phyloP scores from a whole-genome alignment of 2,329 filamentous ascomycete species.

The Pseudogymnoascus pannorum region DNA sequence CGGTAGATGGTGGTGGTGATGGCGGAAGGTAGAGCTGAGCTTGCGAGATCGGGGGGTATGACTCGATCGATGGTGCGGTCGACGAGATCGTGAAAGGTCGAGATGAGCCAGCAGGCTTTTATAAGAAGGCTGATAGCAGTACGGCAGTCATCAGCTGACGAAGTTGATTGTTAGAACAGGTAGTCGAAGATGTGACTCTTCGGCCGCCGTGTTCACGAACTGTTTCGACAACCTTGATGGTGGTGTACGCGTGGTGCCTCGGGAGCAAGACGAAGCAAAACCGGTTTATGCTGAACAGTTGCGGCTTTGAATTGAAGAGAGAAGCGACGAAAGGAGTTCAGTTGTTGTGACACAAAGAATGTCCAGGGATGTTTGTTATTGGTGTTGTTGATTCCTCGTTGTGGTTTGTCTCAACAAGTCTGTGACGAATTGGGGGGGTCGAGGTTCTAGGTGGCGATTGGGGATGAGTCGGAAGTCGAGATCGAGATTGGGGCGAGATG shows the following conservation, averaged over 20 bases:
- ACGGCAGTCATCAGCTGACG: conserved; percentile 36
- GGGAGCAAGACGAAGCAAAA: conserved; percentile 1
- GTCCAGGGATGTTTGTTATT: background rate
- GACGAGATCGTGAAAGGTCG: background rate
- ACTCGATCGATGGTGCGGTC: conserved; percentile 16
- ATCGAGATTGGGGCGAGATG: background rate
- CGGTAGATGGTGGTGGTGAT: conserved; percentile 1
- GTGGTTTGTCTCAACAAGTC: background rate
- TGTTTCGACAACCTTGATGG: conserved; percentile 8
- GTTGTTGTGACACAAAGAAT: background rate
- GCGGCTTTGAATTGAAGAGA: background rate
- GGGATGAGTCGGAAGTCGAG: background rate
- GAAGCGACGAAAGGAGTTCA: background rate
- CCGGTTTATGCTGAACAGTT: background rate
- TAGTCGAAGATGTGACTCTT: conserved; percentile 44
- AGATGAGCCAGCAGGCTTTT: conserved; percentile 21
- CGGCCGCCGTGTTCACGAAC: conserved; percentile 26
- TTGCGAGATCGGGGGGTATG: background rate
- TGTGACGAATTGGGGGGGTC: background rate
- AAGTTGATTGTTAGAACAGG: conserved; percentile 35
- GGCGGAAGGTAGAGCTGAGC: background rate
- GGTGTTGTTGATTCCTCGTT: background rate
- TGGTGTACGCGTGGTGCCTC: conserved; percentile 1
- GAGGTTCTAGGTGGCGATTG: conserved; percentile 8
- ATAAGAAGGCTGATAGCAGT: conserved; percentile 25